Base-by-base conservation (phyloP, 148 eudicot species). In the Polygonum aviculare region DNA sequence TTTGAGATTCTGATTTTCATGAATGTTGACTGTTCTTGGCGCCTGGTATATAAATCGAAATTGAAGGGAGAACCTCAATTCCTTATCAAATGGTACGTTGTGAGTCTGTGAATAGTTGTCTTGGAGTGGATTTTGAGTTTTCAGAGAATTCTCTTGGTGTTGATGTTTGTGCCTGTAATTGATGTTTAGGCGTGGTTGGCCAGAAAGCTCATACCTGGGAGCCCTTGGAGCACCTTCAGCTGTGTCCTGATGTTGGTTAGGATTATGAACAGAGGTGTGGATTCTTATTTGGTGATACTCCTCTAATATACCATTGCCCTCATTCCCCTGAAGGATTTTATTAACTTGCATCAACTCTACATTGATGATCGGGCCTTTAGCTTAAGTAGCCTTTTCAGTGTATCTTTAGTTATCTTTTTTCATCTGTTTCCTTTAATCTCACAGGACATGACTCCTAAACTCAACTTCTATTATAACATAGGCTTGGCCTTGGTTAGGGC, bases 181-280 rank as follows among this genome's bases (percentile, higher is more conserved):
- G 40, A 12, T 76, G 15, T 78, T 67, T 81, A 96, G 99, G 99
- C 99, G 99, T 75, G 99, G 91, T 71, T 96, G 99, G 99, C 94
- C 97, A 7, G 99, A 96, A 84, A 85, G 93, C 12, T 88, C 89
- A 96, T 83, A 96, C 99, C 2, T 93, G 99, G 99, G 99, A 96
- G 82, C 99, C 99, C 10, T 55, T 88, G 40, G 97, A 87, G 80
- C 96, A 96, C 84, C 88, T 96, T 75, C 75, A 75, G 77, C 81
- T 89, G 3, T 87, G 91, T 77, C 87, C 93, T 15, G 99, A 96
- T 84, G 77, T 96, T 63, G 88, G 93, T 59, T 98, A 95, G 79
- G 89, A 90, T 26, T 95, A 81, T 77, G 99, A 95, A 87, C 85
- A 89, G 79, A 93, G 98, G 99, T 95, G 76, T 78, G 44, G 79